Evolutionary conservation across 2,329 filamentous ascomycete species (phyloP).

Genomic region (Sporothrix pseudoabietina): DNA sequence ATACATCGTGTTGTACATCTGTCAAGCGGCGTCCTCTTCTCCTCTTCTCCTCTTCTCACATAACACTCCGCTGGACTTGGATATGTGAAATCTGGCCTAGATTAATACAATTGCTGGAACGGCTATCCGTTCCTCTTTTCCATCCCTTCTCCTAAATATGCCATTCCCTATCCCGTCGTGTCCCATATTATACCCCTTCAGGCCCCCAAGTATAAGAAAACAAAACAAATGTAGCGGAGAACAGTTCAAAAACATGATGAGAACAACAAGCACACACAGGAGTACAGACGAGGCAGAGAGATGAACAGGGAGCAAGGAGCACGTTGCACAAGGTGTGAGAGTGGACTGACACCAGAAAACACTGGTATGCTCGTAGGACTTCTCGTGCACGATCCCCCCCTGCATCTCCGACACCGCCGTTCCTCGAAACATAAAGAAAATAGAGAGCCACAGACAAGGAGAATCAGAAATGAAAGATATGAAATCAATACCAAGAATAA

Average conservation of each 20-base stretch:
- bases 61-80: neutral
- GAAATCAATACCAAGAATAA: slow-evolving; percentile 1
- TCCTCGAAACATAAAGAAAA: neutral
- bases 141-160: neutral
- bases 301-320: neutral
- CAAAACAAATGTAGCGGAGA: neutral
- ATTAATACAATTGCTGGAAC: neutral
- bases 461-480: neutral
- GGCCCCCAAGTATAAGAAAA: neutral
- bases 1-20: neutral
- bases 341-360: neutral
- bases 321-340: neutral
- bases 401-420: neutral
- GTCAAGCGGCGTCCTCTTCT: too few species aligned
- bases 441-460: neutral
- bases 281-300: neutral
- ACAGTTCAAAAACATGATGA: neutral
- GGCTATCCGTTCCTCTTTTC: neutral
- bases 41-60: neutral
- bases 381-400: neutral
- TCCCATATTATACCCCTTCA: neutral
- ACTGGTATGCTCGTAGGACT: neutral
- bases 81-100: neutral
- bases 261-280: neutral
- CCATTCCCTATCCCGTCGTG: neutral